Evolutionary conservation across 306 rosid species (phyloP), one percentile per base, ranked within the genome.

Genomic region (Medicago arabica): DNA sequence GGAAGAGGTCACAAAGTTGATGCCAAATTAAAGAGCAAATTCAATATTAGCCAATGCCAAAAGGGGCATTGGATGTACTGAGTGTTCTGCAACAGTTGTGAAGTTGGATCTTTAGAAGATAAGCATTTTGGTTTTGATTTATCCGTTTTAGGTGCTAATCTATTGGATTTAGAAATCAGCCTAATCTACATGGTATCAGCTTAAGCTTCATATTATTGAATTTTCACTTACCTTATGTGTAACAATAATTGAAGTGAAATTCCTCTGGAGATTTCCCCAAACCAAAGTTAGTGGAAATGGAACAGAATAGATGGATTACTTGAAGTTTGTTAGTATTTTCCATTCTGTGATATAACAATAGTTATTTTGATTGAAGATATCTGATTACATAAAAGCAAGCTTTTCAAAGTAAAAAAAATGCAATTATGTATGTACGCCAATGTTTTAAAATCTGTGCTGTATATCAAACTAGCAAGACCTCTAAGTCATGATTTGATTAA

Each of bases 1-100:
- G 88, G 70, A 81, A 60, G 87, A 82, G 97, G 98, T 69, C 96
- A 87, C 96, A 76, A 50, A 55, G 53, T 85, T 72, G 97, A 87
- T 93, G 98, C 96, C 50, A 89, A 85, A 91, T 80, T 67, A 80
- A 82, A 74, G 72, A 59, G 90, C 94, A 61, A 78, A 85, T 85
- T 77, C 75, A 85, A 73, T 88, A 78, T 84, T 84, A 50, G 83
- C 67, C 85, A 65, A 75, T 80, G 77, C 83, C 74, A 53, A 79
- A 74, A 88, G 84, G 77, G 71, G 88, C 83, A 81, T 43, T 80
- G 86, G 80, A 78, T 68, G 74, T 78, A 86, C 86, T 80, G 71
- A 86, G 50, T 57, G 85, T 83, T 85, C 78, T 89, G 98, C 90
- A 36, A 86, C 86, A 91, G 68, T 66, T 21, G 74, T 9, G 17